A percentile compares a stretch with the other conserved stretches of the same genome.
These are phyloP conservation scores for Petunia secreta DNA, from an alignment of 257 asterid genomes.

Conservation along the genomic window DNA sequence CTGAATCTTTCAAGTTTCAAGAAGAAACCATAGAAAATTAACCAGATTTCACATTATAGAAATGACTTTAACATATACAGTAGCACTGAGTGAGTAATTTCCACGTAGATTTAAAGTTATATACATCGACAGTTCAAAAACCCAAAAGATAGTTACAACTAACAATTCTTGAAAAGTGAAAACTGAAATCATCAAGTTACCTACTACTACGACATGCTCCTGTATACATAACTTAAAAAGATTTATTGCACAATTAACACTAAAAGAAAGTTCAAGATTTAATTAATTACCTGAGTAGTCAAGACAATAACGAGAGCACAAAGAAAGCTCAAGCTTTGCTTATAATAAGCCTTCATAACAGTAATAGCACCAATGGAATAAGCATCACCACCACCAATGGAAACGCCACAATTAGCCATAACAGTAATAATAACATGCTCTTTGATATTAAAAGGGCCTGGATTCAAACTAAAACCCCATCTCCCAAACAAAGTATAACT, in stretches of 20 bases:
- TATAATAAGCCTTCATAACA: constrained; percentile 93
- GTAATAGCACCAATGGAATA: constrained; percentile 98
- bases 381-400: constrained; percentile 96
- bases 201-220: too few species aligned
- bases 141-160: too few species aligned
- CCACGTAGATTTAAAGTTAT: too few species aligned
- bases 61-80: neutral
- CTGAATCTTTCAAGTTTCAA: neutral
- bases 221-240: neutral
- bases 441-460: constrained; percentile 91
- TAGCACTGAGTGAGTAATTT: too few species aligned
- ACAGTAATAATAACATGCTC: constrained; percentile 93
- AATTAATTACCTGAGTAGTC: constrained; percentile 77
- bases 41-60: neutral
- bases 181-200: too few species aligned
- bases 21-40: neutral
- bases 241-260: neutral
- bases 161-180: too few species aligned
- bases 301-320: constrained; percentile 81
- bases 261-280: neutral
- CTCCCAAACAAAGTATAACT: constrained; percentile 51
- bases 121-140: too few species aligned
- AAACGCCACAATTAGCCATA: constrained; percentile 98
- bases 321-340: constrained; percentile 70
- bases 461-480: constrained; percentile 82